These are phyloP conservation scores for Fraxinus quadrangulata DNA, from an alignment of 257 asterid species.

Conservation along the genomic window DNA sequence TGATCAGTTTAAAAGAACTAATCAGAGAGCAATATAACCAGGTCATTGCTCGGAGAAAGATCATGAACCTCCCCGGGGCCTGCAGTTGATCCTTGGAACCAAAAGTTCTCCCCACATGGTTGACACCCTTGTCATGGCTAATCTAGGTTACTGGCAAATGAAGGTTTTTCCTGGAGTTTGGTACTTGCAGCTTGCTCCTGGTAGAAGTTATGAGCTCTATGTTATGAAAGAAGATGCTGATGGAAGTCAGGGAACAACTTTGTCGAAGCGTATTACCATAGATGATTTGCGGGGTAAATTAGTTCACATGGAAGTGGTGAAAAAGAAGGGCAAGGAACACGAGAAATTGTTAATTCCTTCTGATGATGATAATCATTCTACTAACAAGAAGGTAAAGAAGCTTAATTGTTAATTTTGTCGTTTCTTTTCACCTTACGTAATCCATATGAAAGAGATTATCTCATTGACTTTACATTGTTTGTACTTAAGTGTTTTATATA, in stretches of 20 bases:
- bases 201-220: constrained; percentile 94
- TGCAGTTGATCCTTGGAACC: constrained; percentile 94
- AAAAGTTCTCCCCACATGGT: constrained; percentile 82
- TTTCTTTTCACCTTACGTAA: constrained; percentile 11
- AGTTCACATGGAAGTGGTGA: constrained; percentile 83
- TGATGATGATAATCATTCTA: constrained; percentile 56
- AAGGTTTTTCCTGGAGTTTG: constrained; percentile 93
- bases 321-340: constrained; percentile 88
- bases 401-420: constrained; percentile 11
- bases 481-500: constrained; percentile 18
- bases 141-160: constrained; percentile 99
- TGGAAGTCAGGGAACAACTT: constrained; percentile 49
- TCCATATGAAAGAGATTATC: constrained; percentile 1
- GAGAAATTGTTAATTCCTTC: constrained; percentile 74
- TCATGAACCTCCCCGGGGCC: constrained; percentile 96
- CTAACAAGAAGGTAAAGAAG: constrained; percentile 43
- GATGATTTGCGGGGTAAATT: constrained; percentile 88
- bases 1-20: constrained; percentile 30
- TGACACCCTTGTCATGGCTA: constrained; percentile 99
- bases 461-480: constrained; percentile 9
- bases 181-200: constrained; percentile 97
- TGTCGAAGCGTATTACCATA: constrained; percentile 70
- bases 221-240: constrained; percentile 71
- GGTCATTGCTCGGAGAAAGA: constrained; percentile 99
- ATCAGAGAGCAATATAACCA: constrained; percentile 35